Evolutionary conservation across 805 yeast species (phyloP).

Genomic region (Cephaloascus albidus): DNA sequence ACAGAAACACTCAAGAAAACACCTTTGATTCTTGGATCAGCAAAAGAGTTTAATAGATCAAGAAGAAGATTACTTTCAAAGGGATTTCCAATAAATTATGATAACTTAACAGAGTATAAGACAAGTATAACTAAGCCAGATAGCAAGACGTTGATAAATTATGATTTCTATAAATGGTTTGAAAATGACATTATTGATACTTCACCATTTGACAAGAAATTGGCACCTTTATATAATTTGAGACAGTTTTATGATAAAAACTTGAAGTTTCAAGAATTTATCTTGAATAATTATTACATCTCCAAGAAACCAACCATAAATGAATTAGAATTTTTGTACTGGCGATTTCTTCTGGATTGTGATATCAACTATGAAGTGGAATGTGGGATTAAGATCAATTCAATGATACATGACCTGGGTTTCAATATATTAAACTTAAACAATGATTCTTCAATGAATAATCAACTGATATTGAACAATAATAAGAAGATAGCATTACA

Average conservation of each 20-base stretch:
- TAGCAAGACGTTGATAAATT: slow-evolving; percentile 21
- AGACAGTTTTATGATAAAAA: slow-evolving; percentile 53
- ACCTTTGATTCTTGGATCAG: slow-evolving; percentile 37
- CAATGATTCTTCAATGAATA: slow-evolving; percentile 10
- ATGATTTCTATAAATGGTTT: slow-evolving; percentile 37
- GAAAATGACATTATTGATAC: slow-evolving; percentile 28
- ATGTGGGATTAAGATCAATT: slow-evolving; percentile 19
- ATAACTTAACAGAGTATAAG: slow-evolving; percentile 35
- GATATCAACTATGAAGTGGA: slow-evolving; percentile 22
- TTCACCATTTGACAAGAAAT: slow-evolving; percentile 24
- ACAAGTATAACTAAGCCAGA: slow-evolving; percentile 24
- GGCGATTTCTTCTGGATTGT: slow-evolving; percentile 24
- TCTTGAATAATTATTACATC: not conserved
- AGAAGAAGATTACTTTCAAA: slow-evolving; percentile 35
- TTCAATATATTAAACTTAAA: slow-evolving; percentile 13
- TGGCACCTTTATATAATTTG: slow-evolving; percentile 43
- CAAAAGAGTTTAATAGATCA: slow-evolving; percentile 34
- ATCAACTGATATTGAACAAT: not conserved
- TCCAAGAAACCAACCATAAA: slow-evolving; percentile 3
- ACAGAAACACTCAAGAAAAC: not conserved
- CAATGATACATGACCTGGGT: slow-evolving; percentile 30
- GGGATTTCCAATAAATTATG: slow-evolving; percentile 43
- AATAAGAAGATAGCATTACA: slow-evolving; percentile 5
- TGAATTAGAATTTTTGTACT: slow-evolving; percentile 31
- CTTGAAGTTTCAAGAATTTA: slow-evolving; percentile 24